Base-by-base conservation (phyloP, 345 rosid species). In the Cochlearia excelsa region DNA sequence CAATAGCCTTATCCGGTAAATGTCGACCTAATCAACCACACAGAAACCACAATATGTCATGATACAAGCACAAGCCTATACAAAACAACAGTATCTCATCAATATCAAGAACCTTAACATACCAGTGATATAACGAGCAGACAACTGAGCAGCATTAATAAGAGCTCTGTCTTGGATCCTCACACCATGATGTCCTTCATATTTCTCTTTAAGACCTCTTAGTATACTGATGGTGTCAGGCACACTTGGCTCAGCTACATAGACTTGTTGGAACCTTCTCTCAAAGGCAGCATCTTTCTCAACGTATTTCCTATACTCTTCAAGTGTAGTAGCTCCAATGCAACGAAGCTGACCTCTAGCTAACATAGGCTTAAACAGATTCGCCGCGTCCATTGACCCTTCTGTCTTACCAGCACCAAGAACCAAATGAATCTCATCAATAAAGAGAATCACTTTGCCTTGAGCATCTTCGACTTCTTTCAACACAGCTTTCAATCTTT, bases 301-400 rank as follows among this genome's bases (percentile, higher is more conserved):
- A 69, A 86, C 98, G 59, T 88, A 92, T 54, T 92, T 92, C 59
- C 95, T 78, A n/a, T 92, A 88, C 62, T 88, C 98, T 69, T 92
- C 93, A 5, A 92, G 81, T 0, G 98, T 92, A 3, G 96, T 92
- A 6, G 98, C 98, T 9, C 95, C 96, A 44, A 92, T 88, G 51
- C 98, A 92, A 30, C 95, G 75, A 9, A 92, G 87, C 73, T 92
- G 96, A 28, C 98, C 96, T 69, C 95, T 78, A 34, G 95, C 98
- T 63, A 92, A 87, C 98, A 88, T 88, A 0, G 96, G 98, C 79
- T 88, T 92, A 43, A 92, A 83, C 30, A 92, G 80, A 55, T 92
- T 92, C 1, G 98, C 98, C 5, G 96, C 98, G 77, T 92, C 98
- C 98, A 92, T 92, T 0, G 98, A 88, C 1, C 96, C 96, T 65